Evolutionary conservation across 192 early-diverging fungal species (phyloP), one percentile per base, ranked within the genome.

Genomic region (Ramicandelaber brevisporus): DNA sequence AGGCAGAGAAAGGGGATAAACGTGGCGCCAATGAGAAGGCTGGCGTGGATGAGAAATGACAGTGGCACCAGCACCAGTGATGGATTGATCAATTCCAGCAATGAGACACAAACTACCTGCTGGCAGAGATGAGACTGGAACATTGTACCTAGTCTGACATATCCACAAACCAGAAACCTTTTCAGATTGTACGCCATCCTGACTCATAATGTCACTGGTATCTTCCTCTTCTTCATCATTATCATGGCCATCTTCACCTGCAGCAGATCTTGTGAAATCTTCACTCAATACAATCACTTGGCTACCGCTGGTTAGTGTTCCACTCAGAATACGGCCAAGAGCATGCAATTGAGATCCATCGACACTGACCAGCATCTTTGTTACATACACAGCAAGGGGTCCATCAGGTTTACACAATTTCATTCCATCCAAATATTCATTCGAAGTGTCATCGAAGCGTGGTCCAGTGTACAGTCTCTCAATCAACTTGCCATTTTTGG

Each of bases 241-340:
- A 6, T 75, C 73, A 3, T 73, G 59, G 4, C 73, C 63, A 46
- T 83, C n/a, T n/a, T n/a, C n/a, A n/a, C n/a, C n/a, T n/a, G n/a
- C n/a, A n/a, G n/a, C n/a, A n/a, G n/a, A n/a, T n/a, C n/a, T n/a
- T n/a, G n/a, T n/a, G n/a, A n/a, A 97, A 5, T 68, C 65, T 39
- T 92, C 86, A 28, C 93, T 89, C 5, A 98, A 53, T 5, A 95
- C 87, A 4, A 82, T 60, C 4, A 98, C 87, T 17, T 49, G 43
- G 44, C 82, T 73, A 3, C 78, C 83, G 10, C 46, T 41, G 9
- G 43, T 54, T 3, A 93, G 53, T 9, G 77, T 78, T 17, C 93
- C 93, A 41, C 79, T 81, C 55, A 93, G 59, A n/a, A 98, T 68
- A 23, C 89, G 78, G 17, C 89, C 93, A 35, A 98, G 77, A 5